These are phyloP conservation scores for Pyrenula massariospora DNA, from an alignment of 495 filamentous ascomycete species.

Conservation along the genomic window DNA sequence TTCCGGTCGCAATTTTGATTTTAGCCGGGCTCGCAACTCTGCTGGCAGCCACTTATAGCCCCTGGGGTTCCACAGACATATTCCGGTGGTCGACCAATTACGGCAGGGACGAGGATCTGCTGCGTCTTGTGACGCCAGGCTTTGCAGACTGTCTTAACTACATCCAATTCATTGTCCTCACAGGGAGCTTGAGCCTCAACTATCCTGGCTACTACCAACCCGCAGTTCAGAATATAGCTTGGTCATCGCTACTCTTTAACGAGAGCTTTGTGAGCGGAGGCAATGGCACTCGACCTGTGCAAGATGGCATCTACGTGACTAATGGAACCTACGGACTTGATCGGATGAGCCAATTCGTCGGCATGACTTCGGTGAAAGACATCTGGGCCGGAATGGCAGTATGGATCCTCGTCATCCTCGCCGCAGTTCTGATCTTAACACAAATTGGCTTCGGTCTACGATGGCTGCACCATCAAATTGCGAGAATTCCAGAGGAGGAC, in stretches of 20 bases:
- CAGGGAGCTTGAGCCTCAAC: conserved; percentile 70
- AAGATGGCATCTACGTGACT: conserved; percentile 74
- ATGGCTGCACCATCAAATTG: conserved; percentile 60
- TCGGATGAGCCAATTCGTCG: conserved; percentile 68
- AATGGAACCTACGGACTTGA: conserved; percentile 69
- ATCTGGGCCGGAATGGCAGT: conserved; percentile 89
- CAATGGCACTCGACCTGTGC: conserved; percentile 46
- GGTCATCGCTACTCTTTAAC: conserved; percentile 90
- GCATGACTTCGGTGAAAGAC: conserved; percentile 62
- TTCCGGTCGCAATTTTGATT: conserved; percentile 67
- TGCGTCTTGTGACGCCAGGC: conserved; percentile 87
- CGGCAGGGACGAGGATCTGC: conserved; percentile 81
- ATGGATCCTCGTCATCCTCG: conserved; percentile 70
- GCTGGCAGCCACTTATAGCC: conserved; percentile 75
- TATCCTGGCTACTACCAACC: conserved; percentile 96
- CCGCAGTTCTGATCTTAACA: conserved; percentile 51
- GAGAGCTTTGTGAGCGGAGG: conserved; percentile 68
- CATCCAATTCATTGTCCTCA: conserved; percentile 83
- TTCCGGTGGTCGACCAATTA: conserved; percentile 96
- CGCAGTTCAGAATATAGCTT: conserved; percentile 71
- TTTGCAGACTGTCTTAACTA: conserved; percentile 98
- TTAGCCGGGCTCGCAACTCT: conserved; percentile 72
- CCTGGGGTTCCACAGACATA: conserved; percentile 81
- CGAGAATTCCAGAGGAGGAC: conserved; percentile 69
- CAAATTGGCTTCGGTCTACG: conserved; percentile 66